Percentiles rank a stretch among this genome's conserved stretches.
These are phyloP conservation scores for Thraustotheca clavata DNA, from an alignment of 352 stramenopile species.

Conservation along the genomic window DNA sequence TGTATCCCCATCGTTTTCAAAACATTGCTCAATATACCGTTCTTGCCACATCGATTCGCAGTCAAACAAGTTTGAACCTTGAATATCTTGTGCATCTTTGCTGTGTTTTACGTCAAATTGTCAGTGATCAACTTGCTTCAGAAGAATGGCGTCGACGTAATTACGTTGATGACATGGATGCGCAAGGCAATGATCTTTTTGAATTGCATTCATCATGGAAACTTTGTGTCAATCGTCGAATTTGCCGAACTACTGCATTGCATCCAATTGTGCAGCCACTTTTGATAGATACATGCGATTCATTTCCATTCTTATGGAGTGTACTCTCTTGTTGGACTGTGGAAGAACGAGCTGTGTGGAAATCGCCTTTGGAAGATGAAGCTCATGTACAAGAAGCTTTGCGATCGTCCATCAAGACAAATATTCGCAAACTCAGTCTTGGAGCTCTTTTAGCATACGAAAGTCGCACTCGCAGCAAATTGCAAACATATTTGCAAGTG, in stretches of 20 bases:
- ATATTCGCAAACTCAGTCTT: not conserved
- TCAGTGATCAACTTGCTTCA: not conserved
- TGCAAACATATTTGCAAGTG: not conserved
- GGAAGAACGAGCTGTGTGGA: not conserved
- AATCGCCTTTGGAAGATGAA: not conserved
- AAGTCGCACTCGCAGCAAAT: not conserved
- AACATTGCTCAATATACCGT: not conserved
- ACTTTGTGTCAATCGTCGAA: not conserved
- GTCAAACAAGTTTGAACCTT: not conserved
- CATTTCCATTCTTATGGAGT: slow-evolving; percentile 2
- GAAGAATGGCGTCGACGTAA: slow-evolving; percentile 8
- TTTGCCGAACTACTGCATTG: not conserved
- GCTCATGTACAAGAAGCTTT: not conserved
- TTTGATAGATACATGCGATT: slow-evolving; percentile 2
- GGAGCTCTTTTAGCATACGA: not conserved
- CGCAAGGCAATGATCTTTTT: not conserved
- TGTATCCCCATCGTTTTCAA: not conserved
- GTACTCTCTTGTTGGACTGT: not conserved
- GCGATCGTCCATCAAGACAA: not conserved
- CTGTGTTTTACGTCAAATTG: not conserved
- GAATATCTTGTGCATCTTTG: not conserved
- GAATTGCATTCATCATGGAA: not conserved
- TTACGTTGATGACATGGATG: not conserved
- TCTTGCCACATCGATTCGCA: not conserved
- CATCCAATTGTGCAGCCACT: slow-evolving; percentile 14